These are phyloP conservation scores for Hericium coralloides DNA, from an alignment of 768 basidiomycete species.

Conservation along the genomic window DNA sequence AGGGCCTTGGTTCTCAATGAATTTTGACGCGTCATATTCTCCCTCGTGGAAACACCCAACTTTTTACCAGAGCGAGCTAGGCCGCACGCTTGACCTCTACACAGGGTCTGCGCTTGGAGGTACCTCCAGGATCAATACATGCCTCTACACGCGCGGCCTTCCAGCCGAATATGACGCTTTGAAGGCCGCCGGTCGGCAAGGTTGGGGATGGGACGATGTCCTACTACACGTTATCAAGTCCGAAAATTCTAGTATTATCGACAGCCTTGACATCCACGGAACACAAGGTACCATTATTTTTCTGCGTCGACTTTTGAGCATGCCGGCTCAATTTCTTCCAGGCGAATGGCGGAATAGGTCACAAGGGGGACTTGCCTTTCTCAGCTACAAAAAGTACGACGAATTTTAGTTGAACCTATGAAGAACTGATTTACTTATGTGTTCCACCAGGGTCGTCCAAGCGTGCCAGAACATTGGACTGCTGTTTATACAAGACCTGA, in stretches of 20 bases:
- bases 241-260: constrained; percentile 5
- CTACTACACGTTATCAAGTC: constrained; percentile 20
- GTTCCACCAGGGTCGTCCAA: background rate
- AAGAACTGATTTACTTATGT: too few species aligned
- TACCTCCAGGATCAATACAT: constrained; percentile 21
- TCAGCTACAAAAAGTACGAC: background rate
- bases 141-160: constrained; percentile 20
- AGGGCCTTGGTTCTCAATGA: constrained; percentile 26
- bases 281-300: background rate
- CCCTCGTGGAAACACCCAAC: constrained; percentile 4
- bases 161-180: constrained; percentile 25
- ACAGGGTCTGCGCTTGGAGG: constrained; percentile 24
- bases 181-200: constrained; percentile 16
- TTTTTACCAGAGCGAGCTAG: constrained; percentile 14
- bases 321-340: background rate
- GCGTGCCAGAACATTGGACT: background rate
- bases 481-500: background rate
- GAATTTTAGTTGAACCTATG: too few species aligned
- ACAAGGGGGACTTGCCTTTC: background rate
- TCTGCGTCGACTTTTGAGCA: background rate
- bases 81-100: constrained; percentile 12
- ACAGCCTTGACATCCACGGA: background rate
- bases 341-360: background rate
- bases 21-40: background rate
- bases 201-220: constrained; percentile 23